These are phyloP conservation scores for Euphorbia peplus DNA, from an alignment of 345 rosid genomes.

Conservation along the genomic window DNA sequence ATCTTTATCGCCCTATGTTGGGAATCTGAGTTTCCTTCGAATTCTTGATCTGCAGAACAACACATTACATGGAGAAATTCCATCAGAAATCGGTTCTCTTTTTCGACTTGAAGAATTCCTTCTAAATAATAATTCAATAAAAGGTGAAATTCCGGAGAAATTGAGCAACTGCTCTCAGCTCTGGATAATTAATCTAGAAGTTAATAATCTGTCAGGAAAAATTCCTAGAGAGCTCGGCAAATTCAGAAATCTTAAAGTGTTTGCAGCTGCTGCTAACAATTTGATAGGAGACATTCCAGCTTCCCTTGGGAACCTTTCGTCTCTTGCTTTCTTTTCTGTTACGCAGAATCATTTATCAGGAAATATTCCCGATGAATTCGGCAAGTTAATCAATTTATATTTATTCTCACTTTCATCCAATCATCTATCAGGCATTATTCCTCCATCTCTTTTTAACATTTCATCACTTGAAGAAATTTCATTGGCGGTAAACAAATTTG, in stretches of 20 bases:
- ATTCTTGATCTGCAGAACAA: not conserved
- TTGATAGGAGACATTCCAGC: not conserved
- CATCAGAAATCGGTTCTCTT: not conserved
- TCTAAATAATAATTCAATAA: not conserved
- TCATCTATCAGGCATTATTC: conserved; percentile 12
- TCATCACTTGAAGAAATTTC: too few relatives aligned
- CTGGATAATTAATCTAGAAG: not conserved
- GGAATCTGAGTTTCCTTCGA: not conserved
- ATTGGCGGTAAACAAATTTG: too few relatives aligned
- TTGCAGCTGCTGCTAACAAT: not conserved
- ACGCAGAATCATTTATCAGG: not conserved
- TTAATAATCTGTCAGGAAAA: not conserved
- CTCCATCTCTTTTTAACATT: conserved; percentile 16
- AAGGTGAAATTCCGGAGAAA: conserved; percentile 13
- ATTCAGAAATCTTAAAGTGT: not conserved
- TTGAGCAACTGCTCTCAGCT: conserved; percentile 6
- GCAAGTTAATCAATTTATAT: conserved; percentile 1
- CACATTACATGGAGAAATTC: not conserved
- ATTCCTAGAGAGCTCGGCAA: conserved; percentile 11
- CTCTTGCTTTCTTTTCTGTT: not conserved
- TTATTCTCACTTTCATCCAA: not conserved
- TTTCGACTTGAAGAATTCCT: conserved; percentile 1
- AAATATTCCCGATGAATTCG: not conserved
- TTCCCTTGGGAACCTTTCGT: conserved; percentile 1
- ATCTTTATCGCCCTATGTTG: not conserved